Evolutionary conservation across 2,329 filamentous ascomycete genomes (phyloP).

Genomic region (Fusarium miscanthi): DNA sequence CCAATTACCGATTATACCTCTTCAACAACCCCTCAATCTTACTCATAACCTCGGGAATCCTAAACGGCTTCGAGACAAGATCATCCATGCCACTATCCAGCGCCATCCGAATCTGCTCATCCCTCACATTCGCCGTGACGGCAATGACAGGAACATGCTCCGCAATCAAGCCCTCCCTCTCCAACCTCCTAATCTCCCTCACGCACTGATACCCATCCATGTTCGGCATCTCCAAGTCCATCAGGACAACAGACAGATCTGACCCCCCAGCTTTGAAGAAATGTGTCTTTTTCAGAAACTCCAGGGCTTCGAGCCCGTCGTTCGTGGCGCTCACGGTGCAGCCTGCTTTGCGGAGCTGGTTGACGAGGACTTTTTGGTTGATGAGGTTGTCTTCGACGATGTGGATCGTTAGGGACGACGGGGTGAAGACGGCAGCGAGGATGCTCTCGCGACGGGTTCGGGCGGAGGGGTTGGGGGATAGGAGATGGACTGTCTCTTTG

Average conservation of each 20-base stretch:
- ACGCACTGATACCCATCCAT: slow-evolving; percentile 60
- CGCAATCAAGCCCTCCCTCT: slow-evolving; percentile 47
- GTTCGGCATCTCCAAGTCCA: slow-evolving; percentile 63
- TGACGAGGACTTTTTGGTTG: slow-evolving; percentile 75
- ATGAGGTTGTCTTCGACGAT: slow-evolving; percentile 76
- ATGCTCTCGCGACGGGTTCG: not conserved
- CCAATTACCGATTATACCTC: slow-evolving; percentile 2
- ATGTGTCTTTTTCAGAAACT: slow-evolving; percentile 50
- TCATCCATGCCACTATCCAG: slow-evolving; percentile 58
- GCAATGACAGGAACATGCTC: slow-evolving; percentile 58
- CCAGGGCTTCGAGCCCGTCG: slow-evolving; percentile 69
- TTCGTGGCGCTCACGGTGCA: slow-evolving; percentile 69
- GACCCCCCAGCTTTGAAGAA: slow-evolving; percentile 42
- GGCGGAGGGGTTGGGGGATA: not conserved
- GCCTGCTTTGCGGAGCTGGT: slow-evolving; percentile 69
- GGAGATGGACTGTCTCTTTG: not conserved
- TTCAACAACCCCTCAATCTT: slow-evolving; percentile 58
- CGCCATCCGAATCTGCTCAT: slow-evolving; percentile 58
- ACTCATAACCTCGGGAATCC: slow-evolving; percentile 62
- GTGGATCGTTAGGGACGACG: slow-evolving; percentile 62
- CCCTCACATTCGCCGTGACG: slow-evolving; percentile 59
- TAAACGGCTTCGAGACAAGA: slow-evolving; percentile 69
- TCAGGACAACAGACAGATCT: slow-evolving; percentile 54
- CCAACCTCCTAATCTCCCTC: slow-evolving; percentile 53
- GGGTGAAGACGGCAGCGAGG: not conserved